Percentiles rank a stretch among this genome's conserved stretches.
These are phyloP conservation scores for Aotearoamyces nothofagi DNA, from an alignment of 2,329 filamentous ascomycete species.

Conservation along the genomic window DNA sequence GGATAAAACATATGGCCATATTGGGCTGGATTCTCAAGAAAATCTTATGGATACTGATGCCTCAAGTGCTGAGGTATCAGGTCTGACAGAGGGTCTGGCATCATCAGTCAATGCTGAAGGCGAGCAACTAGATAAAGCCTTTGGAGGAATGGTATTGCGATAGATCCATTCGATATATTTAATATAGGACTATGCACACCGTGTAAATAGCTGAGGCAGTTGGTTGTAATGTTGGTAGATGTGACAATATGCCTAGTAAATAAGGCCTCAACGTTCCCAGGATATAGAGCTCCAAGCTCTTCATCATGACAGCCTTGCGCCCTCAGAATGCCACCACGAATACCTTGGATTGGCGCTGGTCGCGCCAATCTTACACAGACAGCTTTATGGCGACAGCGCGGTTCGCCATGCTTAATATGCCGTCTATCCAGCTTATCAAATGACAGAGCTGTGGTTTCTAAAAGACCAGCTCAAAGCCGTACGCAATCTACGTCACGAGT, in stretches of 20 bases:
- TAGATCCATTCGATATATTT: too few relatives aligned
- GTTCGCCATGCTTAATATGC: not conserved
- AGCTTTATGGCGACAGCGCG: too few relatives aligned
- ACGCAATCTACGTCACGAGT: not conserved
- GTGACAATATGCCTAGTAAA: too few relatives aligned
- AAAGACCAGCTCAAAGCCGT: not conserved
- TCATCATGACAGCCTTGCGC: too few relatives aligned
- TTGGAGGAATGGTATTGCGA: slow-evolving; percentile 29
- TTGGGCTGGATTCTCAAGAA: slow-evolving; percentile 2
- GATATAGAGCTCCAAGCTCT: too few relatives aligned
- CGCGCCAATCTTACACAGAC: not conserved
- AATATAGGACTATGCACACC: too few relatives aligned
- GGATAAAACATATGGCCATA: slow-evolving; percentile 6
- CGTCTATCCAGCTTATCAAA: not conserved
- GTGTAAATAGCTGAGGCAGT: too few relatives aligned
- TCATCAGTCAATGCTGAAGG: slow-evolving; percentile 29
- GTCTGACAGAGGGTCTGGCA: slow-evolving; percentile 17
- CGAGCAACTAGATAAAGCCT: slow-evolving; percentile 35
- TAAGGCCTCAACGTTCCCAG: too few relatives aligned
- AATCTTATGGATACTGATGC: slow-evolving; percentile 19
- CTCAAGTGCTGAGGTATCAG: slow-evolving; percentile 16
- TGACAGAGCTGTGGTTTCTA: not conserved
- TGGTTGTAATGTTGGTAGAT: too few relatives aligned
- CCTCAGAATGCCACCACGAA: too few relatives aligned
- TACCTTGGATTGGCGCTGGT: not conserved